These are phyloP conservation scores for Fusarium praegraminearum DNA, from an alignment of 2,329 filamentous ascomycete species.

Conservation along the genomic window DNA sequence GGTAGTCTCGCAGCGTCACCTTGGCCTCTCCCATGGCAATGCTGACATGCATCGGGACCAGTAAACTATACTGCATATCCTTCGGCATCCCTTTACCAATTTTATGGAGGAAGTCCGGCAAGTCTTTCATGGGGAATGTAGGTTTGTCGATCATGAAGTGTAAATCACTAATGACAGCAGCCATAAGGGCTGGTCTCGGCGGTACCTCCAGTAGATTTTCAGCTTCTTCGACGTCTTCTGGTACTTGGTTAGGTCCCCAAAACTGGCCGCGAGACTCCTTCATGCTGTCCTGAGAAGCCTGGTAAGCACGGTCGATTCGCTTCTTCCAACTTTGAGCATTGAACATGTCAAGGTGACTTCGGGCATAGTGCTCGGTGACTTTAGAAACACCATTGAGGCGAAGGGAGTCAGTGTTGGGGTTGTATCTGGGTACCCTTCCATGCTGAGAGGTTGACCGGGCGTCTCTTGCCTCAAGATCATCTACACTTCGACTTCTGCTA, in stretches of 20 bases:
- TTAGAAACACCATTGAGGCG: constrained; percentile 78
- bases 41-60: constrained; percentile 90
- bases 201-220: constrained; percentile 90
- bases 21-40: constrained; percentile 91
- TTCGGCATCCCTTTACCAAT: constrained; percentile 97
- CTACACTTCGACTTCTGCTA: constrained; percentile 68
- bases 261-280: constrained; percentile 83
- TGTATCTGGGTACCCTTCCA: constrained; percentile 73
- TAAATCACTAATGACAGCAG: constrained; percentile 83
- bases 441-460: constrained; percentile 49
- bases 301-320: constrained; percentile 83
- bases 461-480: constrained; percentile 54
- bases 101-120: constrained; percentile 85
- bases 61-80: constrained; percentile 88
- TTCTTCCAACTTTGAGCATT: constrained; percentile 94
- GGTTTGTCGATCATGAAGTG: constrained; percentile 91
- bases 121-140: constrained; percentile 84
- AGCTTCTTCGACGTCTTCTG: constrained; percentile 83
- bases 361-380: constrained; percentile 81
- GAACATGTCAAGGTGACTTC: constrained; percentile 78
- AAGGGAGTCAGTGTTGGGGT: constrained; percentile 76
- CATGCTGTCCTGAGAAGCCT: constrained; percentile 77
- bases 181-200: constrained; percentile 85
- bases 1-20: constrained; percentile 91
- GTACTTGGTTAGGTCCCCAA: constrained; percentile 83